Evolutionary conservation across 1,284 basidiomycete genomes (phyloP), one percentile per base, ranked within the genome.

Genomic region (Sporisorium reilianum): DNA sequence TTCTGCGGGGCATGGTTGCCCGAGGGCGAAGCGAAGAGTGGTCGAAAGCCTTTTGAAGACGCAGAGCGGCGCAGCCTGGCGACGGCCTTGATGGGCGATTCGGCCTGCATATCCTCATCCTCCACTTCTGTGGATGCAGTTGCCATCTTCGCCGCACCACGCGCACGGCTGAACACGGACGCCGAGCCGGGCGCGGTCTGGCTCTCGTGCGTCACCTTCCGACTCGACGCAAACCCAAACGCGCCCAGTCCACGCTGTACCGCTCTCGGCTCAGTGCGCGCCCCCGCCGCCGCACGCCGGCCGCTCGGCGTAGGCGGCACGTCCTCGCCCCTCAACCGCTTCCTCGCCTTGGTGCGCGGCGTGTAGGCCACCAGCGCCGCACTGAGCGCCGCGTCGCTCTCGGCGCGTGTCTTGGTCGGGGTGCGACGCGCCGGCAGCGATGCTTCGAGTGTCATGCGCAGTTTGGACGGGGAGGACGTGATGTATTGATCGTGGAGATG

Each of bases 281-380:
- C 30, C n/a, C 23, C 51, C 44, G 10, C n/a, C 2, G 12, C 55
- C 18, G 49, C 16, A 51, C 14, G 12, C 66, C n/a, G n/a, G 34
- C n/a, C 40, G 36, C 42, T 44, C 5, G 78, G 78, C 10, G 78
- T 80, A 0, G 69, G 70, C 2, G 78, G 78, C 1, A 81, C 75
- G 23, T 77, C 74, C 56, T 81, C 80, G 2, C 80, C 80, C n/a
- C 80, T 34, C 50, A 81, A 61, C 22, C 80, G 49, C 63, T 81
- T 81, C 14, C 80, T 38, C 32, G 80, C 80, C 51, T 78, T 80
- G 3, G 80, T 81, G 7, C 79, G 50, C 10, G 80, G 80, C 20
- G 80, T 81, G 36, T 74, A 80, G 9, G 64, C 64, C 20, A 67
- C 54, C 2, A 70, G 38, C 8, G 64, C 64, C 18, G 44, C 40